Evolutionary conservation across 345 rosid species (phyloP), one percentile per base, ranked within the genome.

Genomic region (Linum trigynum): DNA sequence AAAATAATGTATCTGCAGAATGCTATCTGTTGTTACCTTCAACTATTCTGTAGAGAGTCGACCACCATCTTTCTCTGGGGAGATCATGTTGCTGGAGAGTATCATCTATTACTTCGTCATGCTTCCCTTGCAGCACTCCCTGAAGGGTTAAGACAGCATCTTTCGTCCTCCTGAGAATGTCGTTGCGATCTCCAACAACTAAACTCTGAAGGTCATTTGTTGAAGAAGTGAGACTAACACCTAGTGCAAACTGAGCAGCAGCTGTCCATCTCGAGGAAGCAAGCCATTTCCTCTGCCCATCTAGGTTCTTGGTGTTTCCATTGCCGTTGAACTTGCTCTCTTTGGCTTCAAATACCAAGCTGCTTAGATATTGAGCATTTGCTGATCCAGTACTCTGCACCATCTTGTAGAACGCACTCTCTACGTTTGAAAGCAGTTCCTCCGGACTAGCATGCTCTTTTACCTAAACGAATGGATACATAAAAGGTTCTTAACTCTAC

Each of bases 1-100:
- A 41, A 41, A 45, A 8, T 23, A 10, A 15, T n/a, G 10, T 12
- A 37, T n/a, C 61, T n/a, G 41, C 4, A 55, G 11, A 2, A 38
- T 2, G 38, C 37, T 56, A 1, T 41, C 43, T 12, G 17, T 51
- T 35, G 60, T 42, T 81, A 90, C 99, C 99, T 90, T 90, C 96
- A 59, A 94, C 71, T 81, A 90, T 79, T 77, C 72, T 83, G 85
- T 88, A 86, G 58, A 94, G 84, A 61, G 97, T 74, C 6, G 97
- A 82, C 96, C 96, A 86, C 99, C 99, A 90, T 72, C 92, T 69
- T 39, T 88, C 92, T 69, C 69, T 75, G 36, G 96, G 73, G 64
- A 88, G 79, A 56, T 84, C 77, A 60, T 56, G 56, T 69, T 77
- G 81, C 56, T 72, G 63, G 59, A 94, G 77, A 0, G 91, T 63